phyloP scores from a whole-genome alignment of 2,329 filamentous ascomycete genomes.

The Saccharata proteae region DNA sequence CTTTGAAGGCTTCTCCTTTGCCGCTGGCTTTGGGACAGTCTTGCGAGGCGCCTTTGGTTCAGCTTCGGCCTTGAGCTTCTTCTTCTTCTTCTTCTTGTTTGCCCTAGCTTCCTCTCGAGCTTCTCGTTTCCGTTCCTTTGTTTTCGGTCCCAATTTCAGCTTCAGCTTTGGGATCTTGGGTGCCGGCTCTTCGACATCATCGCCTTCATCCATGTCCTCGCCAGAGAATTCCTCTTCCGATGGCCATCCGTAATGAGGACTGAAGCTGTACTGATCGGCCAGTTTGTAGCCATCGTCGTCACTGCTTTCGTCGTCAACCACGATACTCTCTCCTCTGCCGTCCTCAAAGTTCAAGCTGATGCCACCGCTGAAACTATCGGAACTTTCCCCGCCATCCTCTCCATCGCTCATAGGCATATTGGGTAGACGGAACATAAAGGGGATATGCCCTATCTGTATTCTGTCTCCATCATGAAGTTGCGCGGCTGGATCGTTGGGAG shows the following conservation, averaged over 20 bases:
- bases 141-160: conserved; percentile 15
- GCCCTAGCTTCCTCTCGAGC: conserved; percentile 4
- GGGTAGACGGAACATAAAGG: conserved; percentile 57
- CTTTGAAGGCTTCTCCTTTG: not conserved
- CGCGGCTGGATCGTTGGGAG: conserved; percentile 38
- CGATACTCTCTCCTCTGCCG: conserved; percentile 44
- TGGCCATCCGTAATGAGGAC: conserved; percentile 7
- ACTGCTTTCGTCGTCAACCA: conserved; percentile 16
- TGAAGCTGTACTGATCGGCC: conserved; percentile 5
- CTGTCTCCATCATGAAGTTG: conserved; percentile 50
- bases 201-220: conserved; percentile 23
- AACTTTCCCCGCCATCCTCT: conserved; percentile 25
- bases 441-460: conserved; percentile 61
- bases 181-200: conserved; percentile 20
- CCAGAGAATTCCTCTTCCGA: conserved; percentile 8
- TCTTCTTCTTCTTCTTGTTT: conserved; percentile 6
- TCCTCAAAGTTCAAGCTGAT: conserved; percentile 66
- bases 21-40: not conserved
- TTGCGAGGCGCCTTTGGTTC: conserved; percentile 8
- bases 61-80: conserved; percentile 11
- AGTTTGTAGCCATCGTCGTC: conserved; percentile 7
- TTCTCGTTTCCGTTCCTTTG: conserved; percentile 2
- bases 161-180: conserved; percentile 13
- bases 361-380: conserved; percentile 35
- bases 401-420: conserved; percentile 46